A percentile compares a stretch with the other conserved stretches of the same genome.
These are phyloP conservation scores for Scleromitrula shiraiana DNA, from an alignment of 2,329 filamentous ascomycete genomes.

Conservation along the genomic window DNA sequence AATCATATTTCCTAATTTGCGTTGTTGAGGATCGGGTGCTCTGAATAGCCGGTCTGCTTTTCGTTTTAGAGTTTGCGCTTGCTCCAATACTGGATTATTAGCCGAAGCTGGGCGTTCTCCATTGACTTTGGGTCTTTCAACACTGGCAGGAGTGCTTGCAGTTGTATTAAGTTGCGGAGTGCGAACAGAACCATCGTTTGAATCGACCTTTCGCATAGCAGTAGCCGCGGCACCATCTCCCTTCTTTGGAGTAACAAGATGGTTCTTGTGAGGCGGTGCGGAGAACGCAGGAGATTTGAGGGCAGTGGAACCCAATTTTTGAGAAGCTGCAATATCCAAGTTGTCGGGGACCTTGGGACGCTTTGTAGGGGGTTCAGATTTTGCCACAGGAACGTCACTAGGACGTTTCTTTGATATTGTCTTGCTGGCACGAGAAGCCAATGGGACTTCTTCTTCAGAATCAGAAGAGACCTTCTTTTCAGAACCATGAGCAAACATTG, in stretches of 20 bases:
- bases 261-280: conserved; percentile 18
- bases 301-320: conserved; percentile 30
- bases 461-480: neutral
- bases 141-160: conserved; percentile 24
- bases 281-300: conserved; percentile 30
- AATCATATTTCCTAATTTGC: conserved; percentile 20
- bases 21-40: conserved; percentile 13
- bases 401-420: conserved; percentile 21
- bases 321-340: conserved; percentile 28
- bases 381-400: conserved; percentile 20
- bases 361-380: conserved; percentile 26
- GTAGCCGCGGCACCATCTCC: conserved; percentile 30
- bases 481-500: conserved; percentile 4
- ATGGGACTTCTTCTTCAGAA: conserved; percentile 18
- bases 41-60: conserved; percentile 27
- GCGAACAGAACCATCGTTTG: conserved; percentile 32
- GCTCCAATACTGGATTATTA: conserved; percentile 7
- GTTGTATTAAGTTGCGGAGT: conserved; percentile 31
- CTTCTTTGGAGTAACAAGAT: conserved; percentile 36
- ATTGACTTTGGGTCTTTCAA: conserved; percentile 25
- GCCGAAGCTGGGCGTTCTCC: conserved; percentile 11
- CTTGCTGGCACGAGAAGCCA: conserved; percentile 5
- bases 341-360: conserved; percentile 30
- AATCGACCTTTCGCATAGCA: conserved; percentile 34
- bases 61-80: conserved; percentile 25